Evolutionary conservation across 2,329 filamentous ascomycete species (phyloP).

Genomic region (Bipolaris victoriae): DNA sequence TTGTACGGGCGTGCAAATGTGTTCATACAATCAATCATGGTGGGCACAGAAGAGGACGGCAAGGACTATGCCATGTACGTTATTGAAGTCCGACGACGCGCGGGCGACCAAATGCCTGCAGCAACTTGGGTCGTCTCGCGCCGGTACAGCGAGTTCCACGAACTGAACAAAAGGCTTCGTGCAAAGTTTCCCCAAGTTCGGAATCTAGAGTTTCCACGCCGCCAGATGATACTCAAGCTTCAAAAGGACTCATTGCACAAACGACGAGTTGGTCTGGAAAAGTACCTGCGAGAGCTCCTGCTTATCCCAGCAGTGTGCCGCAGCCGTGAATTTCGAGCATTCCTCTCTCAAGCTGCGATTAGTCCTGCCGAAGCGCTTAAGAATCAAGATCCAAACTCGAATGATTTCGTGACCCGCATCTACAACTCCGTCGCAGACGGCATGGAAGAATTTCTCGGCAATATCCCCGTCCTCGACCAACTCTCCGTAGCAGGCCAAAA

Average conservation of each 20-base stretch:
- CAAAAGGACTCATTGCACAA: conserved; percentile 96
- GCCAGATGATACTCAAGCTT: conserved; percentile 93
- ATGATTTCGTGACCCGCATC: conserved; percentile 88
- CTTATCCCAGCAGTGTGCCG: conserved; percentile 91
- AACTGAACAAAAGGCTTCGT: conserved; percentile 87
- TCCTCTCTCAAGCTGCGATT: conserved; percentile 85
- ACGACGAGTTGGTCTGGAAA: conserved; percentile 79
- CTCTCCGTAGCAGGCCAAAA: conserved; percentile 92
- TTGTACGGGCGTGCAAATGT: conserved; percentile 90
- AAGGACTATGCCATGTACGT: conserved; percentile 94
- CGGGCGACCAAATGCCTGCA: conserved; percentile 95
- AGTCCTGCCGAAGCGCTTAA: conserved; percentile 67
- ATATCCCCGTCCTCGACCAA: conserved; percentile 93
- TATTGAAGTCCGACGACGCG: conserved; percentile 86
- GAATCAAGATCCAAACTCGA: conserved; percentile 64
- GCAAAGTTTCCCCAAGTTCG: conserved; percentile 85
- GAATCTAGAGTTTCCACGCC: conserved; percentile 86
- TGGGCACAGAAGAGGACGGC: conserved; percentile 88
- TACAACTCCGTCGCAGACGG: conserved; percentile 98
- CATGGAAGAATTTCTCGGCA: conserved; percentile 97
- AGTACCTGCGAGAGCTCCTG: conserved; percentile 79
- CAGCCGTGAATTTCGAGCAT: conserved; percentile 87
- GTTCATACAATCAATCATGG: conserved; percentile 89
- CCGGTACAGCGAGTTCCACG: conserved; percentile 95
- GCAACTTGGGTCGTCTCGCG: conserved; percentile 92